Conservation (phyloP, 345 rosid species). For the Punica granatum region DNA sequence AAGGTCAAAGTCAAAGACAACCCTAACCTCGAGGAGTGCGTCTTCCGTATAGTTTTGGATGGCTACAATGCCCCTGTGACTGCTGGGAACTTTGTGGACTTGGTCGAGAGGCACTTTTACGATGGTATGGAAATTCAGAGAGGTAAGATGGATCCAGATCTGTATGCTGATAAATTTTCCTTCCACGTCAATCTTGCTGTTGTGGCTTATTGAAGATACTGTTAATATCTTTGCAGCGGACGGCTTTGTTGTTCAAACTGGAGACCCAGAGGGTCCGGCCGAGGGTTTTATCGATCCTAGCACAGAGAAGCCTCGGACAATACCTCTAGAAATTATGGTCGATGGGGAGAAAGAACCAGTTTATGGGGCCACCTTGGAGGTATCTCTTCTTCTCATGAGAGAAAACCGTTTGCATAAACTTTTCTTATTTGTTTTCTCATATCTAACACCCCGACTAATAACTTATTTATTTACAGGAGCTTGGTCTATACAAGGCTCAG, state of each 20-base stretch:
- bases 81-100: constrained; percentile 87
- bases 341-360: constrained; percentile 69
- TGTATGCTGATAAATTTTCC: not conserved
- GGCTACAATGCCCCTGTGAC: constrained; percentile 98
- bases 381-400: constrained; percentile 13
- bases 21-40: constrained; percentile 73
- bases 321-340: constrained; percentile 87
- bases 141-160: constrained; percentile 35
- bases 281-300: constrained; percentile 95
- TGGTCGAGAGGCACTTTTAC: constrained; percentile 87
- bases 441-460: not conserved
- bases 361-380: constrained; percentile 82
- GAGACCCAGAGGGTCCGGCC: constrained; percentile 99
- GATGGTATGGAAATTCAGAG: constrained; percentile 99
- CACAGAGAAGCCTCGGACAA: constrained; percentile 74
- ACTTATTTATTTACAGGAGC: constrained; percentile 44
- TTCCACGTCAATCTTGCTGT: not conserved
- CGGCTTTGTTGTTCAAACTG: constrained; percentile 98
- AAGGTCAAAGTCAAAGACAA: constrained; percentile 97
- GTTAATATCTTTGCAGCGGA: constrained; percentile 51
- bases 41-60: constrained; percentile 85
- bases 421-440: not conserved
- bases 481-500: constrained; percentile 97
- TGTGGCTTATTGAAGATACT: not conserved
- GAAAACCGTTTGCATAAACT: not conserved